Conservation (phyloP, 1,139 yeast genomes). For the Chernovozyma sophiae-reginae region DNA sequence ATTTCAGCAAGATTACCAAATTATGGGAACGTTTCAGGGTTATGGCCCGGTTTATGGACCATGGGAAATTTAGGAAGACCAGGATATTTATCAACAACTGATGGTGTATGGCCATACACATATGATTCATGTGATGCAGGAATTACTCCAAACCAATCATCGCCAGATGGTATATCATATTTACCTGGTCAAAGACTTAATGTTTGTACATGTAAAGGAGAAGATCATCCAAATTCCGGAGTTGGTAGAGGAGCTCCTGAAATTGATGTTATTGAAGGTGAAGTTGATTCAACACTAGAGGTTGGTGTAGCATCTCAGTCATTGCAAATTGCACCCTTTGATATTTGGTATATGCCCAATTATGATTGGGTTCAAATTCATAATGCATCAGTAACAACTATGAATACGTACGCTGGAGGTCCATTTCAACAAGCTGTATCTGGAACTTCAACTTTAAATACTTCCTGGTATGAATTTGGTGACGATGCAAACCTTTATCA, state of each 20-base stretch:
- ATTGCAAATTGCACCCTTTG: constrained; percentile 27
- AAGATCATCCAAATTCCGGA: constrained; percentile 19
- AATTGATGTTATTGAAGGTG: constrained; percentile 26
- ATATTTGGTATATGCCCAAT: constrained; percentile 29
- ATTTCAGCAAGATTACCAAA: constrained; percentile 24
- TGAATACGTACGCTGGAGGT: constrained; percentile 29
- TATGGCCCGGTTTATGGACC: constrained; percentile 34
- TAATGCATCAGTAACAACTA: constrained; percentile 19
- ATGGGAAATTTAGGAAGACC: constrained; percentile 31
- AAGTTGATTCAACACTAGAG: constrained; percentile 13
- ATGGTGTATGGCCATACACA: constrained; percentile 33
- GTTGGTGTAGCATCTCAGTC: constrained; percentile 27
- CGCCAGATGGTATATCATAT: constrained; percentile 29
- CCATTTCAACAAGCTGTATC: constrained; percentile 30
- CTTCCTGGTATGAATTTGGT: constrained; percentile 25
- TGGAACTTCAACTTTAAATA: constrained; percentile 21
- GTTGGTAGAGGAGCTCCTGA: constrained; percentile 23
- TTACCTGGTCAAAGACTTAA: constrained; percentile 28
- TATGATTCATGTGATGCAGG: constrained; percentile 31
- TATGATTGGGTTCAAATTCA: constrained; percentile 21
- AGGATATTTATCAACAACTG: constrained; percentile 27
- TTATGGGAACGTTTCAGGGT: constrained; percentile 25
- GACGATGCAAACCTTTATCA: constrained; percentile 18
- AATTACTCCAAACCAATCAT: constrained; percentile 27
- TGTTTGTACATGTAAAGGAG: constrained; percentile 12